These are phyloP conservation scores for Metschnikowia lachancei DNA, from an alignment of 805 yeast species.

Conservation along the genomic window DNA sequence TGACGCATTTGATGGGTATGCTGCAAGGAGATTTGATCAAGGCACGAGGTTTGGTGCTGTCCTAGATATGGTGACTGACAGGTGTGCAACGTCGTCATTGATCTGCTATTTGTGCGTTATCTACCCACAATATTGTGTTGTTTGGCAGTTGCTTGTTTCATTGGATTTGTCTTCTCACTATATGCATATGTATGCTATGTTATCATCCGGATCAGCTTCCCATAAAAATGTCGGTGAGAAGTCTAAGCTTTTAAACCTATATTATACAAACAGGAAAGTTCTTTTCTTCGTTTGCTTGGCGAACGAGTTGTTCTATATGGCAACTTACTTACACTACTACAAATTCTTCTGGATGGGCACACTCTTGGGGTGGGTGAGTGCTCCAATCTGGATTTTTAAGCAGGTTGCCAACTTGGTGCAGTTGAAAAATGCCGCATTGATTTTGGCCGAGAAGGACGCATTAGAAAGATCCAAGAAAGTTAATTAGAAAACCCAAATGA, in stretches of 20 bases:
- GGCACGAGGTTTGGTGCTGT: slow-evolving; percentile 94
- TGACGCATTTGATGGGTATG: slow-evolving; percentile 95
- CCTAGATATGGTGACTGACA: slow-evolving; percentile 96
- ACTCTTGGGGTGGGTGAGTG: slow-evolving; percentile 52
- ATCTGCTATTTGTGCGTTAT: slow-evolving; percentile 79
- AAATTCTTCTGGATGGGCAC: slow-evolving; percentile 60
- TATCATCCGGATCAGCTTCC: slow-evolving; percentile 70
- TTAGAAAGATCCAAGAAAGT: slow-evolving; percentile 37
- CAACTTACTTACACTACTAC: slow-evolving; percentile 76
- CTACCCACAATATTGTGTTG: slow-evolving; percentile 65
- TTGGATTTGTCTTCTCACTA: slow-evolving; percentile 91
- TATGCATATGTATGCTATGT: slow-evolving; percentile 97
- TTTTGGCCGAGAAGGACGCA: slow-evolving; percentile 76
- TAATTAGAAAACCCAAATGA: background rate
- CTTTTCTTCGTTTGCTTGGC: slow-evolving; percentile 87
- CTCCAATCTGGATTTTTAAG: slow-evolving; percentile 88
- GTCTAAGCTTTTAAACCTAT: slow-evolving; percentile 71
- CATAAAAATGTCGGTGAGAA: slow-evolving; percentile 81
- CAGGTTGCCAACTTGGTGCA: slow-evolving; percentile 89
- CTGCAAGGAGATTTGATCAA: slow-evolving; percentile 87
- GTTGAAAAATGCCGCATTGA: slow-evolving; percentile 77
- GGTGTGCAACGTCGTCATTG: slow-evolving; percentile 94
- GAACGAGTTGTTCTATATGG: slow-evolving; percentile 90
- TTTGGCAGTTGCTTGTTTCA: slow-evolving; percentile 82
- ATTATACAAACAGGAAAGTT: slow-evolving; percentile 82